Evolutionary conservation across 2,329 filamentous ascomycete genomes (phyloP), one percentile per base, ranked within the genome.

Genomic region (Monilinia laxa): DNA sequence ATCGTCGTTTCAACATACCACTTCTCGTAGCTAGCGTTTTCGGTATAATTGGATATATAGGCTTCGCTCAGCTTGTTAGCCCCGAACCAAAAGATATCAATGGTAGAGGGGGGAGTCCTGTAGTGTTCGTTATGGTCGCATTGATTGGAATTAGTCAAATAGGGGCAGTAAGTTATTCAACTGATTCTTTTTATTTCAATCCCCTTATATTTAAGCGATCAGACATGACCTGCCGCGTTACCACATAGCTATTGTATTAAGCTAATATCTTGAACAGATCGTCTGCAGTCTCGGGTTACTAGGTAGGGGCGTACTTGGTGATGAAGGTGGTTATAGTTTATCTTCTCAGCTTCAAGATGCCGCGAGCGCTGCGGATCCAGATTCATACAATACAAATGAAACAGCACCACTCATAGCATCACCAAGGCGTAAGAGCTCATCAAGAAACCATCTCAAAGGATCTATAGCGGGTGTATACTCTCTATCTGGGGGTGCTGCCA

Each of bases 381-480:
- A 64, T 11, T 53, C 51, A 1, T 60, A 55, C 28, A 66, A 67
- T 55, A 57, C 57, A 23, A 35, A 42, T 2, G 75, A 77, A 53
- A 71, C 69, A 28, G 67, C 71, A 47, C 73, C 75, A 23, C 70
- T 83, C 0, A 75, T 78, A 0, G 56, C 62, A 25, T 63, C 71
- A 68, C 40, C 59, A 68, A 67, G 35, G 68, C 64, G 56, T 68
- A 67, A 20, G 70, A 69, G 52, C 58, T 28, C 54, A 16, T 74
- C 68, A 71, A 72, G 71, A 70, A 74, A 69, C 54, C 76, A 77
- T 65, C 84, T 98, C 64, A 98, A 98, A 80, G 95, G 95, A 16
- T 94, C 92, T 18, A 95, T 99, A 71, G 94, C 95, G 0, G 95
- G 95, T 2, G 89, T 97, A 0, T 99, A 99, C 78, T 96, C 91